Evolutionary conservation across 1,284 basidiomycete genomes (phyloP).

Genomic region (Pholiota adiposa): DNA sequence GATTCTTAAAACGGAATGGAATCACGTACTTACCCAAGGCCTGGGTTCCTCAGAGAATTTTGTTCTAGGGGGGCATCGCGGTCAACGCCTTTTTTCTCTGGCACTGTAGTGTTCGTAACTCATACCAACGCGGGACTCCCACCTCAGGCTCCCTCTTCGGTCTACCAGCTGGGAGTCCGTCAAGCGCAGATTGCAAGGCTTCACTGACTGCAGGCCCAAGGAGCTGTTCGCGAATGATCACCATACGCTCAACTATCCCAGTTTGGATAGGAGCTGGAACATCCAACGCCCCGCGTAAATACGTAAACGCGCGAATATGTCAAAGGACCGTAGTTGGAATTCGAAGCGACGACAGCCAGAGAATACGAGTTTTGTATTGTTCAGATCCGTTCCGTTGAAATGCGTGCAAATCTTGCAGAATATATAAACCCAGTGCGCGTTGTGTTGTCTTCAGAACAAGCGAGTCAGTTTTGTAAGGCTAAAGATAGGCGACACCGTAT

Average conservation of each 20-base stretch:
- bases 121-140: not conserved
- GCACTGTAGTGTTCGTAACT: not conserved
- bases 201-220: not conserved
- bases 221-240: not conserved
- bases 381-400: too few relatives aligned
- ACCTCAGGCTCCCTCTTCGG: not conserved
- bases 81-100: not conserved
- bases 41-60: not conserved
- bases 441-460: too few relatives aligned
- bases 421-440: too few relatives aligned
- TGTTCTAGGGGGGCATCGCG: not conserved
- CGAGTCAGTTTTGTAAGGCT: too few relatives aligned
- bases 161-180: not conserved
- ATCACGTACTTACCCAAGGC: not conserved
- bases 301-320: too few relatives aligned
- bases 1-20: not conserved
- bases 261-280: not conserved
- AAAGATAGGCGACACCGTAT: not conserved
- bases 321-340: too few relatives aligned
- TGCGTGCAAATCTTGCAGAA: too few relatives aligned
- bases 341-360: too few relatives aligned
- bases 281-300: not conserved
- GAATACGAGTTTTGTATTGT: too few relatives aligned
- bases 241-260: not conserved
- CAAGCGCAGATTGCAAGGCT: not conserved